Percentiles rank a stretch among this genome's conserved stretches.
These are phyloP conservation scores for Coemansia pectinata DNA, from an alignment of 192 early-diverging fungal genomes.

Conservation along the genomic window DNA sequence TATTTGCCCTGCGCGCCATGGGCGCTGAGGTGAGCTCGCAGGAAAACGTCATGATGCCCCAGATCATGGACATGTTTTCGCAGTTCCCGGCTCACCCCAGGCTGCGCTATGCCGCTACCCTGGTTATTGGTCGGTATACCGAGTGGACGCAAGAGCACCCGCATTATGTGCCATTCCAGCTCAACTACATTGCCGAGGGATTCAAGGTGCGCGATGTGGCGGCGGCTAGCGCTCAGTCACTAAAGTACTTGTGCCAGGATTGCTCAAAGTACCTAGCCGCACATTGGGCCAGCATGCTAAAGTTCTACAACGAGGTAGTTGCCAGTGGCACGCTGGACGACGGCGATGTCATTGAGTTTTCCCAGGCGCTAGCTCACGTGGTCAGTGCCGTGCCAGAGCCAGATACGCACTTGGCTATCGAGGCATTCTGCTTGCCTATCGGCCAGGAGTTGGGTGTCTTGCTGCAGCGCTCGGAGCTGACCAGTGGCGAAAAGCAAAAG, in stretches of 20 bases:
- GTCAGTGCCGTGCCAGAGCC: constrained; percentile 72
- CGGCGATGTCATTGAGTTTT: constrained; percentile 76
- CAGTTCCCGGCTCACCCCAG: constrained; percentile 89
- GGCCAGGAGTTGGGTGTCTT: constrained; percentile 36
- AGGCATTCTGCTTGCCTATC: constrained; percentile 48
- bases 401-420: constrained; percentile 36
- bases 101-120: constrained; percentile 92
- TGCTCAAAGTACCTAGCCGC: constrained; percentile 80
- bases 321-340: constrained; percentile 63
- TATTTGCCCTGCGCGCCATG: constrained; percentile 94
- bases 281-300: constrained; percentile 77
- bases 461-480: constrained; percentile 31
- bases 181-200: constrained; percentile 86
- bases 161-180: constrained; percentile 88
- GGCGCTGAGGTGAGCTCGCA: constrained; percentile 73
- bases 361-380: constrained; percentile 87
- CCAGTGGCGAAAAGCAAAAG: constrained; percentile 7
- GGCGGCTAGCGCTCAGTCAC: constrained; percentile 81
- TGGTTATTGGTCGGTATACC: constrained; percentile 95
- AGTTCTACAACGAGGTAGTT: constrained; percentile 74
- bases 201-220: constrained; percentile 84
- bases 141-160: constrained; percentile 90
- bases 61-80: constrained; percentile 88
- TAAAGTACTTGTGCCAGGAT: constrained; percentile 89
- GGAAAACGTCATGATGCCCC: constrained; percentile 79